Conservation (phyloP, 306 rosid genomes). For the Glycine tomentella region DNA sequence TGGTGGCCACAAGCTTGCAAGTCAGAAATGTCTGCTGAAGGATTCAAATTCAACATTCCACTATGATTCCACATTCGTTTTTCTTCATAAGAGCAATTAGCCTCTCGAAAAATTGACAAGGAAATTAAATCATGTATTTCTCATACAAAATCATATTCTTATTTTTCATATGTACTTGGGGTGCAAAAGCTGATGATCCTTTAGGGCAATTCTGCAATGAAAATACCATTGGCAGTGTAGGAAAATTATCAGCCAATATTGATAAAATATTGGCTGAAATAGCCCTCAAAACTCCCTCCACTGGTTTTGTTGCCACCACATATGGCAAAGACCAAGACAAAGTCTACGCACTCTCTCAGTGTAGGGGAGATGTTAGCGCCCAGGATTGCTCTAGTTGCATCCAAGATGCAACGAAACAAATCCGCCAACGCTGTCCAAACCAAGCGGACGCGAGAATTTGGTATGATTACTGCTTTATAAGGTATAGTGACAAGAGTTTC, state of each 20-base stretch:
- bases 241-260: slow-evolving; percentile 58
- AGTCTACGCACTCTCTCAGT: slow-evolving; percentile 70
- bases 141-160: too few relatives aligned
- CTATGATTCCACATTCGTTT: slow-evolving; percentile 5
- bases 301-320: slow-evolving; percentile 52
- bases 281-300: slow-evolving; percentile 54
- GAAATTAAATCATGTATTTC: slow-evolving; percentile 37
- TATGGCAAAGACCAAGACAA: slow-evolving; percentile 53
- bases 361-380: slow-evolving; percentile 67
- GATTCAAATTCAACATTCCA: slow-evolving; percentile 30
- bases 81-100: slow-evolving; percentile 35
- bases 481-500: slow-evolving; percentile 55
- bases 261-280: slow-evolving; percentile 56
- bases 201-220: slow-evolving; percentile 61
- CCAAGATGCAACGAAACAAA: slow-evolving; percentile 63
- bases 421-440: slow-evolving; percentile 57
- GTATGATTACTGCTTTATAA: slow-evolving; percentile 73
- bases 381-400: slow-evolving; percentile 68
- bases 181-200: slow-evolving; percentile 58
- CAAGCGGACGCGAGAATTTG: slow-evolving; percentile 68
- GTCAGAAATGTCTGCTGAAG: slow-evolving; percentile 54
- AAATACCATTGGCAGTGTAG: slow-evolving; percentile 45
- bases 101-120: not conserved
- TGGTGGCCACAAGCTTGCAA: slow-evolving; percentile 7
- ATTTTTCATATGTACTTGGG: slow-evolving; percentile 49